Percentiles rank a stretch among this genome's conserved stretches.
These are phyloP conservation scores for Psilocybe subaeruginosa DNA, from an alignment of 768 basidiomycete species.

Conservation along the genomic window DNA sequence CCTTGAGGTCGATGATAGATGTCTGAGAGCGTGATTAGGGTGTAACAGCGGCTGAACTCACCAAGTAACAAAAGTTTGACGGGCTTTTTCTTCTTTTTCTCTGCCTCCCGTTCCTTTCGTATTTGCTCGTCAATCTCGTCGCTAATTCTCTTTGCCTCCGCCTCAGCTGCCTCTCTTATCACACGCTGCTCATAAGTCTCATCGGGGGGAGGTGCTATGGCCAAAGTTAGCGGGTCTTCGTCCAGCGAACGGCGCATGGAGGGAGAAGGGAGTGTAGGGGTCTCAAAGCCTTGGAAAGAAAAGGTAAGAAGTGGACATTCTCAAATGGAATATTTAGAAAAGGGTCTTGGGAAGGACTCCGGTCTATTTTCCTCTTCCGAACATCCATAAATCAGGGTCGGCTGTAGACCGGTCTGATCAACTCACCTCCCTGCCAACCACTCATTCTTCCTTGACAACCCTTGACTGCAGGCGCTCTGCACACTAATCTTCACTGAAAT, in stretches of 20 bases:
- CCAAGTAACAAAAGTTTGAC: constrained; percentile 78
- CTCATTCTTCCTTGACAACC: constrained; percentile 9
- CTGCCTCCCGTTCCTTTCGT: constrained; percentile 55
- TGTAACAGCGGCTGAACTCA: constrained; percentile 24
- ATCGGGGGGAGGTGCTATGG: constrained; percentile 63
- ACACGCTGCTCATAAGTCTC: constrained; percentile 63
- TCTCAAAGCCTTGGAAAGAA: not conserved
- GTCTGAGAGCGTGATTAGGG: constrained; percentile 9
- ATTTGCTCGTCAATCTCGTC: constrained; percentile 81
- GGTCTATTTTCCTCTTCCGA: constrained; percentile 11
- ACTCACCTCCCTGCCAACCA: constrained; percentile 2
- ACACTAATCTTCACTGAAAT: not conserved
- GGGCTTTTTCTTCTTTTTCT: constrained; percentile 66
- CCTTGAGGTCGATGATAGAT: constrained; percentile 30
- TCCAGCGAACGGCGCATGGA: constrained; percentile 35
- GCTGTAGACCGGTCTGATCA: constrained; percentile 10
- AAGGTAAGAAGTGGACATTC: constrained; percentile 4
- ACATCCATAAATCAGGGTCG: constrained; percentile 13
- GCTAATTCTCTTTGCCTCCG: constrained; percentile 63
- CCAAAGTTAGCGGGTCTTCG: constrained; percentile 65
- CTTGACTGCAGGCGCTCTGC: constrained; percentile 5
- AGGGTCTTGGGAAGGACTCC: constrained; percentile 16
- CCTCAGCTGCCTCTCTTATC: constrained; percentile 61
- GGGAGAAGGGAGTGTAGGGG: not conserved
- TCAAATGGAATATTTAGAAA: constrained; percentile 13